Base-by-base conservation (phyloP, 257 asterid genomes). In the Solanum habrochaites region DNA sequence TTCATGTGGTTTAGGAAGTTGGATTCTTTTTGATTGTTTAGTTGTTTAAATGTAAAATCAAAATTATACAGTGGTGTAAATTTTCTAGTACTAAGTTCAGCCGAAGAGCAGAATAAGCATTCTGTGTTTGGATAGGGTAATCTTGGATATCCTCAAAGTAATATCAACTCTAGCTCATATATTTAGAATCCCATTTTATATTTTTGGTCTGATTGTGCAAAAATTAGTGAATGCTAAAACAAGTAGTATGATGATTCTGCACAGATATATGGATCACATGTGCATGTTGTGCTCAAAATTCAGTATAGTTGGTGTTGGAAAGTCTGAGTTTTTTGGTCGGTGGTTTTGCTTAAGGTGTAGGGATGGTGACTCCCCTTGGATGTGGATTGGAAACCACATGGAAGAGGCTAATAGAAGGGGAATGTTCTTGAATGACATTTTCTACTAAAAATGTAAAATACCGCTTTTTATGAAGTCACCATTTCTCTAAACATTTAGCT, bases 311-410 rank as follows among this genome's bases (percentile, higher is more conserved):
- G 85, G 49, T 49, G 71, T 39, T 86, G 43, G n/a, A 70, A 12
- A 49, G 84, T 91, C 97, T 40, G n/a, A 69, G 52, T 70, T 15
- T 70, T 70, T 31, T 31, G 77, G 77, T 70, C 32, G 77, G 43
- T 70, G 77, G 39, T 70, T 31, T 70, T 70, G n/a, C 42, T 31
- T 70, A 91, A 97, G 98, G 99, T 72, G 85, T 94, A 78, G 99
- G 99, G 66, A 93, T 70, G 77, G 77, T 70, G 77, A 70, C 77
- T 70, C 77, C 77, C 43, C 77, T 70, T 90, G 99, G 97, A 29
- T 94, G 97, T 88, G 98, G 96, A 14, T 97, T 94, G 89, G 94
- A 95, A 70, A 91, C 91, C 40, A 91, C 98, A 9, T 97, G 99
- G 99, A 93, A 91, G 91, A 93, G 95, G 25, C 87, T 97, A 78